Percentiles rank a stretch among this genome's conserved stretches.
Evolutionary conservation across 345 rosid species (phyloP).

Genomic region (Raphanus sativus): DNA sequence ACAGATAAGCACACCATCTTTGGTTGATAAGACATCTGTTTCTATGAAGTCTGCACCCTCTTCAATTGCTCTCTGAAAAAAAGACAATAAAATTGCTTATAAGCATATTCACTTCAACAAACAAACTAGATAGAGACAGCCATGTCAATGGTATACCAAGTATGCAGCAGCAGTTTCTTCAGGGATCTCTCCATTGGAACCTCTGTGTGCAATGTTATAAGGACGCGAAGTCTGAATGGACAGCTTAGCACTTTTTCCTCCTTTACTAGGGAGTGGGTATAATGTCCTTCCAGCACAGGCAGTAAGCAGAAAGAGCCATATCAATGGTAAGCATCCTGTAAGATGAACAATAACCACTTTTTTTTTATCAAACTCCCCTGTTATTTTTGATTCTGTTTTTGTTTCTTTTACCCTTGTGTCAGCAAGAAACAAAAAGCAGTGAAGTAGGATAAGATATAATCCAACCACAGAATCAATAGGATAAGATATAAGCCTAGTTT

Average conservation of each 20-base stretch:
- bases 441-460: neutral
- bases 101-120: neutral
- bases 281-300: constrained; percentile 65
- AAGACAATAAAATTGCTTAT: neutral
- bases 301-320: constrained; percentile 49
- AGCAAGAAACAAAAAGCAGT: constrained; percentile 4
- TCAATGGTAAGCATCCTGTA: constrained; percentile 52
- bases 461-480: too few species aligned
- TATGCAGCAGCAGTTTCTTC: constrained; percentile 93
- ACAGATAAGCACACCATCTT: constrained; percentile 85
- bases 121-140: neutral
- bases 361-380: neutral
- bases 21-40: constrained; percentile 79
- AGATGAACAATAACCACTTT: neutral
- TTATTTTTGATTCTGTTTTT: neutral
- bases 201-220: constrained; percentile 89
- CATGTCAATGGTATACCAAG: constrained; percentile 43
- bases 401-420: neutral
- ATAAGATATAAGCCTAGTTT: neutral
- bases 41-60: constrained; percentile 97
- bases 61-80: constrained; percentile 88
- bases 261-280: constrained; percentile 61
- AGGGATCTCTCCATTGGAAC: constrained; percentile 96
- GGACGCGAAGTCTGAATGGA: constrained; percentile 87
- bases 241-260: constrained; percentile 31